A percentile compares a stretch with the other conserved stretches of the same genome.
Evolutionary conservation across 1,284 basidiomycete genomes (phyloP).

Genomic region (Ceratobasidium papillatum): DNA sequence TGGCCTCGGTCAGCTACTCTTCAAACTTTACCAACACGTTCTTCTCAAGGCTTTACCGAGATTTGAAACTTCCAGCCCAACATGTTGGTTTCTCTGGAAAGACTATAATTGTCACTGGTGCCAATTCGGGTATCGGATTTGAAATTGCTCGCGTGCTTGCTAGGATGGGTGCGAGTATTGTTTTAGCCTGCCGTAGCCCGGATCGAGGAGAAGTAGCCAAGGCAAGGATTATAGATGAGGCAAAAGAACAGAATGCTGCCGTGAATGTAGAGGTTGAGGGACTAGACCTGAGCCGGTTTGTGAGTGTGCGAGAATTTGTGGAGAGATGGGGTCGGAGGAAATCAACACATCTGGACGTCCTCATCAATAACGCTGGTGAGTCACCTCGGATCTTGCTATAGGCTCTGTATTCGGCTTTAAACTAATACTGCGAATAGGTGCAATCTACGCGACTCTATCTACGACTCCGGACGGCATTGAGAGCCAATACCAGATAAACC

Average conservation of each 20-base stretch:
- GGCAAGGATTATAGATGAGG: constrained; percentile 38
- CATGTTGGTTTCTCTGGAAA: constrained; percentile 39
- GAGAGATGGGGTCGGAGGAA: constrained; percentile 36
- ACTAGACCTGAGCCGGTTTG: constrained; percentile 35
- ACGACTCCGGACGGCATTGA: constrained; percentile 41
- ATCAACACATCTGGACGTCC: constrained; percentile 36
- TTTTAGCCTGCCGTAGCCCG: constrained; percentile 39
- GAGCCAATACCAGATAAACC: constrained; percentile 38
- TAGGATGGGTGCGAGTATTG: constrained; percentile 42
- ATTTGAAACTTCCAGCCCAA: constrained; percentile 9
- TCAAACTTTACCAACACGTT: constrained; percentile 31
- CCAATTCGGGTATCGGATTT: constrained; percentile 43
- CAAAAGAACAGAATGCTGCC: neutral
- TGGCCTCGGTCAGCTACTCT: neutral
- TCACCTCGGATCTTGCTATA: neutral
- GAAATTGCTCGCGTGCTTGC: constrained; percentile 41
- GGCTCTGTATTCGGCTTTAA: neutral
- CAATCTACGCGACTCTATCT: neutral
- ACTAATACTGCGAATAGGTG: constrained; percentile 21
- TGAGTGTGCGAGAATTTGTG: constrained; percentile 38
- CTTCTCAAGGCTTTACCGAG: constrained; percentile 32
- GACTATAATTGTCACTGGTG: constrained; percentile 41
- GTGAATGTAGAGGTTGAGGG: constrained; percentile 21
- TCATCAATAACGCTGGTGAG: constrained; percentile 44
- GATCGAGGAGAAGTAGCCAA: constrained; percentile 35